These are phyloP conservation scores for Musa itinerans DNA, from an alignment of 176 grass and related monocot genomes.

Conservation along the genomic window DNA sequence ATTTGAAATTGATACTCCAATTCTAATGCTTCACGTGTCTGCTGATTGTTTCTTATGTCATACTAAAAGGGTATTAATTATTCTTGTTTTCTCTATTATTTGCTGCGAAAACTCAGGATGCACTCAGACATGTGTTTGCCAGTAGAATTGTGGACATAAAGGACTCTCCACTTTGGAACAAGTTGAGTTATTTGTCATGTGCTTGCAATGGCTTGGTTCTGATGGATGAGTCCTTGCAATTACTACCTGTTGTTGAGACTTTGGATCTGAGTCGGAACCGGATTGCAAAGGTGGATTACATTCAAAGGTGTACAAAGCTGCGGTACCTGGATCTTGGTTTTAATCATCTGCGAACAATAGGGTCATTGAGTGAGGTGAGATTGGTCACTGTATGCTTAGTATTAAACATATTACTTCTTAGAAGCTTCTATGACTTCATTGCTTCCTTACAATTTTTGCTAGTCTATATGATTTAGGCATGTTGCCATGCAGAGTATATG, in stretches of 20 bases:
- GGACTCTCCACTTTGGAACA: slow-evolving; percentile 74
- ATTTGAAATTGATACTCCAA: not conserved
- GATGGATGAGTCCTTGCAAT: slow-evolving; percentile 94
- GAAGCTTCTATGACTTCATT: not conserved
- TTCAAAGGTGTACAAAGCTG: slow-evolving; percentile 67
- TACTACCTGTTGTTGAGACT: slow-evolving; percentile 68
- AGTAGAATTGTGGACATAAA: slow-evolving; percentile 91
- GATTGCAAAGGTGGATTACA: slow-evolving; percentile 85
- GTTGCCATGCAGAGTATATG: not conserved
- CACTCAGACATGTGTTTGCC: slow-evolving; percentile 86
- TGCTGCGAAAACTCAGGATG: slow-evolving; percentile 50
- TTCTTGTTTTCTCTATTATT: not conserved
- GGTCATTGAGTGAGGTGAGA: slow-evolving; percentile 64
- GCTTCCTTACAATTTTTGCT: not conserved
- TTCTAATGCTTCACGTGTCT: not conserved
- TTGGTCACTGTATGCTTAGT: not conserved
- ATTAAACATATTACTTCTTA: not conserved
- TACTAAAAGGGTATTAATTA: not conserved
- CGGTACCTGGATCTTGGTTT: slow-evolving; percentile 79
- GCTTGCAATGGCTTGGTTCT: slow-evolving; percentile 73
- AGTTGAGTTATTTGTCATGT: slow-evolving; percentile 75
- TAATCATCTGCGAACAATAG: slow-evolving; percentile 67
- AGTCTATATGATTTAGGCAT: not conserved
- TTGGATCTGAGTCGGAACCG: slow-evolving; percentile 78
- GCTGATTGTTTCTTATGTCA: not conserved